Evolutionary conservation across 1,139 yeast genomes (phyloP), one percentile per base, ranked within the genome.

Genomic region (Candida anutae): DNA sequence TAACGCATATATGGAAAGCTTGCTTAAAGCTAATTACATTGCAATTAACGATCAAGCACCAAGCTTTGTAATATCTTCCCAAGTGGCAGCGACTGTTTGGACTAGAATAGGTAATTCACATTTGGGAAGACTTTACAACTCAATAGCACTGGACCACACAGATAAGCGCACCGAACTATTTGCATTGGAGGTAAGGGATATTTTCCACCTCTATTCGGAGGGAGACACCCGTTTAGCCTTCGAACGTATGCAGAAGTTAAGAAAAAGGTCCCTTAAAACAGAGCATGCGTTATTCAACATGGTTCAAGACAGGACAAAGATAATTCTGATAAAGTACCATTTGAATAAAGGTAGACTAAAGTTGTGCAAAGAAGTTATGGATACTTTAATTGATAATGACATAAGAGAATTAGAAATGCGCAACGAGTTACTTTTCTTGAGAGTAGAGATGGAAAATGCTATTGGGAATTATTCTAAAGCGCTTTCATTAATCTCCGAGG

Each of bases 1-100:
- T 35, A 44, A 53, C 9, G 21, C 37, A 10, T 66, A 69, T 10
- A 47, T 75, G 30, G 82, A 77, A 34, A 68, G 74, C 28, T 45
- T 76, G 16, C 54, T 69, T 5, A 74, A 74, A 37, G 69, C 82
- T 0, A 54, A 62, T 2, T 74, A 65, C 43, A 59, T 77, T 14
- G 61, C 81, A 2, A 47, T 73, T 11, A 62, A 70, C 38, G 54
- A 50, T 23, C 29, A 30, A 15, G 27, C 28, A 8, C 24, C 41
- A 2, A 35, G 62, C 1, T 72, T 75, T 35, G 55, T 67, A 8
- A 62, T 64, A 27, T 59, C 69, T 13, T 59, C 70, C 31, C 73
- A 65, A 25, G 42, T 71, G 35, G 53, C 56, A 3, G 58, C 74
- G 1, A 48, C 69, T 1, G 55, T 70, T 17, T 77, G 82, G 81